Base-by-base conservation (phyloP, 495 filamentous ascomycete species). In the Stereocaulon alpinum region DNA sequence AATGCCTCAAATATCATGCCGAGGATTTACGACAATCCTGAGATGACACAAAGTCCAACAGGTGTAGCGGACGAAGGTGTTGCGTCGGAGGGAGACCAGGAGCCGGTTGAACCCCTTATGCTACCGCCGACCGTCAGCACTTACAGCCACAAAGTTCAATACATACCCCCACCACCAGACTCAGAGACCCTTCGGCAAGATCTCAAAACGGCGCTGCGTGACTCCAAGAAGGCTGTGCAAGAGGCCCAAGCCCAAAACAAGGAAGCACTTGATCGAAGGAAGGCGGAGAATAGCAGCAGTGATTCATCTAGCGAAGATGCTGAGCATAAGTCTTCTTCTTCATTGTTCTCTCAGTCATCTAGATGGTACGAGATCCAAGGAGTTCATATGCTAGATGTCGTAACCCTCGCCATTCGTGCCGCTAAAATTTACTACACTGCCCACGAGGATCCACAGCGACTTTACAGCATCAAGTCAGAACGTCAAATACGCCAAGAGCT, bases 111-210 rank as follows among this genome's bases (percentile, higher is more conserved):
- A 18, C 75, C 79, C 29, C 74, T 82, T 42, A 92, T 98, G 85
- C 83, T 96, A 15, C 93, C 93, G 6, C 93, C 93, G 4, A 98
- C 93, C 0, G 90, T 90, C 10, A 96, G 91, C 75, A 97, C 94
- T 9, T 98, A 97, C 71, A 93, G 86, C 62, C 85, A 91, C 64
- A 86, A 88, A 64, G 85, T 87, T 37, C 91, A 91, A 62, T 85
- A 86, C 52, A 78, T 96, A 37, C 84, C 88, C n/a, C 91, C 86
- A 4, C 89, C 92, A 20, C 94, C 93, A 40, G 85, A 91, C 54
- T 77, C 91, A 43, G 74, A 83, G 22, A 83, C 90, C 56, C 73
- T 97, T 32, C 84, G 91, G 52, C 75, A 82, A 27, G 87, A 91
- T 64, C 76, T 98, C 20, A 76, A 80, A 53, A 77, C 79, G 45